Evolutionary conservation across 2,329 filamentous ascomycete species (phyloP).

Genomic region (Microsporum canis): DNA sequence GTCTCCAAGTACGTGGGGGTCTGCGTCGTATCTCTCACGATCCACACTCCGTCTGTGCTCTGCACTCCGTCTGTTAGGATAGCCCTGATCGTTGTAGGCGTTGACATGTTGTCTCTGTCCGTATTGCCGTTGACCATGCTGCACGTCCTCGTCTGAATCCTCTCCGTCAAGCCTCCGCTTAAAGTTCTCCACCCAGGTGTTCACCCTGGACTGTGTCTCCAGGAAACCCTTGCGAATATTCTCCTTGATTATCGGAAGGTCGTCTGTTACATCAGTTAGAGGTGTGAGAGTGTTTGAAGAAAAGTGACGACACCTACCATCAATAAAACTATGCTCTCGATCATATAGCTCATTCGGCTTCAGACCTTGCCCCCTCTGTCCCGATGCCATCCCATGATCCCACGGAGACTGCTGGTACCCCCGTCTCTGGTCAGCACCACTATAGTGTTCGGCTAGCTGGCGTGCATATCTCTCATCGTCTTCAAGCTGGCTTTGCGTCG

Average conservation of each 20-base stretch:
- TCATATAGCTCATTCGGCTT: constrained; percentile 49
- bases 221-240: constrained; percentile 90
- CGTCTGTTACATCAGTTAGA: constrained; percentile 45
- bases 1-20: constrained; percentile 78
- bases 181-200: constrained; percentile 79
- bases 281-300: background rate
- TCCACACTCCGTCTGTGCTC: constrained; percentile 69
- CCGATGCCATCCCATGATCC: constrained; percentile 23
- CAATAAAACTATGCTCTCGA: constrained; percentile 79
- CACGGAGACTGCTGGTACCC: constrained; percentile 10
- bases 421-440: constrained; percentile 31
- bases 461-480: constrained; percentile 85
- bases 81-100: constrained; percentile 19
- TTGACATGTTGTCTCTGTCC: constrained; percentile 2
- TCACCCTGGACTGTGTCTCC: constrained; percentile 87
- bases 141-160: constrained; percentile 56
- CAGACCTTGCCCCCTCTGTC: constrained; percentile 42
- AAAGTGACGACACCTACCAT: constrained; percentile 40
- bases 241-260: constrained; percentile 83
- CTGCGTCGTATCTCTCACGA: constrained; percentile 85
- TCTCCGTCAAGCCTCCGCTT: constrained; percentile 92
- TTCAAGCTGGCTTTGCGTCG: constrained; percentile 68
- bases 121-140: constrained; percentile 22
- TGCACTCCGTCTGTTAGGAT: constrained; percentile 48
- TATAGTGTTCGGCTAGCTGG: constrained; percentile 84